Evolutionary conservation across 805 yeast species (phyloP).

Genomic region (Myxozyma sirexii): DNA sequence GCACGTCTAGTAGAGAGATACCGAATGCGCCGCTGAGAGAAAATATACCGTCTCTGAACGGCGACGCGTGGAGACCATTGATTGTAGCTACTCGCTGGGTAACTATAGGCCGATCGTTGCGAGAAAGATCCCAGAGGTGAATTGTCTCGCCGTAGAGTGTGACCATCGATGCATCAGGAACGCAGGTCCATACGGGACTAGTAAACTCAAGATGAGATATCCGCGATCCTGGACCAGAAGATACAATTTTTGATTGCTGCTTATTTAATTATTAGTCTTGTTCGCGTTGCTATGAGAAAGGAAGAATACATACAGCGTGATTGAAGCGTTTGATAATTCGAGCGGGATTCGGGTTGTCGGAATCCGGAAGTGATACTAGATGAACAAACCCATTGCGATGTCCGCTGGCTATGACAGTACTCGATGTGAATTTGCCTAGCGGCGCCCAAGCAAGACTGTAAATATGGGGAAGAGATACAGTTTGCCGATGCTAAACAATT

Average conservation of each 20-base stretch:
- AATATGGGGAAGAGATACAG: constrained; percentile 58
- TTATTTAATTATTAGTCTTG: not conserved
- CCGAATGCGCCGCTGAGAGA: constrained; percentile 72
- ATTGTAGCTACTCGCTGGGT: constrained; percentile 57
- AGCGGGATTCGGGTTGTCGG: constrained; percentile 56
- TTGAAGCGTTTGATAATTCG: constrained; percentile 77
- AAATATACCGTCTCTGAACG: constrained; percentile 53
- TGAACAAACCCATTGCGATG: constrained; percentile 77
- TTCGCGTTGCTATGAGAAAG: not conserved
- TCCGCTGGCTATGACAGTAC: constrained; percentile 62
- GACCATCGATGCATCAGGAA: constrained; percentile 52
- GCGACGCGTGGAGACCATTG: constrained; percentile 53
- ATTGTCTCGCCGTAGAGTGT: constrained; percentile 69
- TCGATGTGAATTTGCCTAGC: constrained; percentile 43
- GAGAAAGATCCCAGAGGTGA: constrained; percentile 73
- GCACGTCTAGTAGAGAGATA: constrained; percentile 69
- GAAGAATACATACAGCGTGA: constrained; percentile 50
- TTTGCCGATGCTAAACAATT: constrained; percentile 52
- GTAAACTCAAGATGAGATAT: constrained; percentile 47
- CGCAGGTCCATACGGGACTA: constrained; percentile 50
- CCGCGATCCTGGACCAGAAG: constrained; percentile 34
- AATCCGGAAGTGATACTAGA: constrained; percentile 66
- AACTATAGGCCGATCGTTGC: constrained; percentile 61
- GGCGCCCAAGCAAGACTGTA: constrained; percentile 51
- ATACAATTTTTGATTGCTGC: constrained; percentile 22